Conservation (phyloP, 441 rosid species). For the Pelargonium myrrhifolium region DNA sequence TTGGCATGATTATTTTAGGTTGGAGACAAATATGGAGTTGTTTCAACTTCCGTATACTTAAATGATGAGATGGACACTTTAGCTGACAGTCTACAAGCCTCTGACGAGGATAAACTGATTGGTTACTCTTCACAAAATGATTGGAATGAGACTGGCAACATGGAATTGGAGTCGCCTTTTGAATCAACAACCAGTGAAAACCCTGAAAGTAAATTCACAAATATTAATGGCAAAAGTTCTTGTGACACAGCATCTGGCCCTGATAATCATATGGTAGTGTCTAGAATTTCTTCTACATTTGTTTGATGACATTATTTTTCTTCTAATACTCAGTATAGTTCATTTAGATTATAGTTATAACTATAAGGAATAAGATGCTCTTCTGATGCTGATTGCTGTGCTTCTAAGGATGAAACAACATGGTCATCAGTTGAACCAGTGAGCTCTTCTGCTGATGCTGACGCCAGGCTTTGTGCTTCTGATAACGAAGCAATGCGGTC, state of each 20-base stretch:
- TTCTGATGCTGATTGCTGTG: neutral
- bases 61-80: constrained; percentile 21
- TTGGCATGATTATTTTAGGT: constrained; percentile 34
- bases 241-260: constrained; percentile 25
- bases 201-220: constrained; percentile 19
- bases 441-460: constrained; percentile 13
- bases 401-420: neutral
- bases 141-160: constrained; percentile 21
- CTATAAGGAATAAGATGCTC: neutral
- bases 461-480: constrained; percentile 15
- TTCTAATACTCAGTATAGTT: constrained; percentile 3
- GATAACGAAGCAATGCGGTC: constrained; percentile 19
- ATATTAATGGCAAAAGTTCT: constrained; percentile 16
- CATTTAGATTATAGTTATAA: neutral
- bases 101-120: constrained; percentile 23
- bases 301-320: constrained; percentile 5
- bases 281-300: constrained; percentile 17
- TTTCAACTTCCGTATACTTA: constrained; percentile 21
- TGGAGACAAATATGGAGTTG: constrained; percentile 30
- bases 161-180: constrained; percentile 25
- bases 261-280: constrained; percentile 33
- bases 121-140: constrained; percentile 19
- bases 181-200: constrained; percentile 23
- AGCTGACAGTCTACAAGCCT: constrained; percentile 3
- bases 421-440: constrained; percentile 28